phyloP scores from a whole-genome alignment of 805 yeast genomes.

The Yarrowia divulgata region DNA sequence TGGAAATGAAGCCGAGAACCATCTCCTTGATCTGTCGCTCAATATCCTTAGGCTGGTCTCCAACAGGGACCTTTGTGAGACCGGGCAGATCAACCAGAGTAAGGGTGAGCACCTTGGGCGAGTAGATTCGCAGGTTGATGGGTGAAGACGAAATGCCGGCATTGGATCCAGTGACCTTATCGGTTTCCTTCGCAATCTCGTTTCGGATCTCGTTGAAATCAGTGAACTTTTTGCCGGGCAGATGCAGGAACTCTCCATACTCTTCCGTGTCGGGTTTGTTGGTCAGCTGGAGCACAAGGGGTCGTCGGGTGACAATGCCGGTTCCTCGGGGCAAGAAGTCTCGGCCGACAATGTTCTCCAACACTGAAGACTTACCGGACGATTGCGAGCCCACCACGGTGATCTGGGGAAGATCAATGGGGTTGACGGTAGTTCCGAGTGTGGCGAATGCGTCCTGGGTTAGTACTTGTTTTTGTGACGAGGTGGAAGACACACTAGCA shows the following conservation, averaged over 20 bases:
- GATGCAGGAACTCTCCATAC: conserved; percentile 97
- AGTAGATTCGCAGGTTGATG: conserved; percentile 88
- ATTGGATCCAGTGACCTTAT: conserved; percentile 71
- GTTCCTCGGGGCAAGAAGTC: conserved; percentile 91
- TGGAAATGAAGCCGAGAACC: conserved; percentile 90
- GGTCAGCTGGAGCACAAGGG: conserved; percentile 78
- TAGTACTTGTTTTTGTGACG: conserved; percentile 45
- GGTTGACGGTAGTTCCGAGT: conserved; percentile 85
- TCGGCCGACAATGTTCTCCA: conserved; percentile 89
- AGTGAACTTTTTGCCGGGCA: conserved; percentile 85
- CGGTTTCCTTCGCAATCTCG: conserved; percentile 92
- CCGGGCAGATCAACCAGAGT: conserved; percentile 98
- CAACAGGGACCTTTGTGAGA: conserved; percentile 96
- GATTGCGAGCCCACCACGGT: conserved; percentile 93
- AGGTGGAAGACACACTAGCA: background rate
- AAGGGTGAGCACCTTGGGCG: conserved; percentile 92
- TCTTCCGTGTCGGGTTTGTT: conserved; percentile 60
- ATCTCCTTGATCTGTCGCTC: conserved; percentile 92
- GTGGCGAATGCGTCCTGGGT: conserved; percentile 85
- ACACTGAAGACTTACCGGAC: conserved; percentile 85
- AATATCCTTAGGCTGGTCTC: conserved; percentile 97
- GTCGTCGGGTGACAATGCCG: conserved; percentile 91
- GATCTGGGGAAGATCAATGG: conserved; percentile 85
- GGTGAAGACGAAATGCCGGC: conserved; percentile 92
- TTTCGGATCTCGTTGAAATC: conserved; percentile 87